Evolutionary conservation across 805 yeast genomes (phyloP).

Genomic region (Saccharomycopsis schoenii): DNA sequence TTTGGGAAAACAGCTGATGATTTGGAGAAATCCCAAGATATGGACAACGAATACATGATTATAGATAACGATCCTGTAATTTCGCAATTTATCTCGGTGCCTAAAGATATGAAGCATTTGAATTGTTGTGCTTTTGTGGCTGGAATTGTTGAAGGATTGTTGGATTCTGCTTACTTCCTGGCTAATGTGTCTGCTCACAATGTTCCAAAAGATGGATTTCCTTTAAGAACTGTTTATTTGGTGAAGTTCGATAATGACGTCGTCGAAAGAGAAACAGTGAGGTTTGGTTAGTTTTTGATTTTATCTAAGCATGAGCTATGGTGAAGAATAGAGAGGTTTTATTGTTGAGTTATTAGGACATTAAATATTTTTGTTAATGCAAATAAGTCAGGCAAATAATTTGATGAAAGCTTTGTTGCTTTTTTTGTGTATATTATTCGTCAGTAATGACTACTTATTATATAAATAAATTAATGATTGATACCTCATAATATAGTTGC

Average conservation of each 20-base stretch:
- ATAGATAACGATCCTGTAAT: constrained; percentile 65
- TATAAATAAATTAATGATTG: too few relatives aligned
- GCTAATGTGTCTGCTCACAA: constrained; percentile 80
- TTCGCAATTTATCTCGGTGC: constrained; percentile 64
- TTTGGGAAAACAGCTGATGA: constrained; percentile 71
- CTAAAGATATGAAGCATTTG: constrained; percentile 66
- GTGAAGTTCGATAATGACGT: constrained; percentile 58
- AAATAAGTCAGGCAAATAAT: too few relatives aligned
- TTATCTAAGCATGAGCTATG: neutral
- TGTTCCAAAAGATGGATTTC: constrained; percentile 48
- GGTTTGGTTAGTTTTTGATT: constrained; percentile 26
- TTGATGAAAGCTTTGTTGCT: too few relatives aligned
- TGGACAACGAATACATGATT: constrained; percentile 57
- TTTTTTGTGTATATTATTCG: too few relatives aligned
- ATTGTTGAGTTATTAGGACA: too few relatives aligned
- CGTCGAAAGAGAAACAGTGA: constrained; percentile 41
- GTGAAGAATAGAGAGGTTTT: neutral
- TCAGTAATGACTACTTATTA: too few relatives aligned
- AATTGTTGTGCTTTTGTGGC: constrained; percentile 80
- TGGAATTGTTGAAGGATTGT: constrained; percentile 74
- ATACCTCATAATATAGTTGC: too few relatives aligned
- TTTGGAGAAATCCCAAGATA: constrained; percentile 60
- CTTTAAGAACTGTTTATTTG: constrained; percentile 64
- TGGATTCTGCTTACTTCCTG: constrained; percentile 62
- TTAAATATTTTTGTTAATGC: too few relatives aligned